phyloP scores from a whole-genome alignment of 768 basidiomycete species.

The Hypholoma sublateritium region DNA sequence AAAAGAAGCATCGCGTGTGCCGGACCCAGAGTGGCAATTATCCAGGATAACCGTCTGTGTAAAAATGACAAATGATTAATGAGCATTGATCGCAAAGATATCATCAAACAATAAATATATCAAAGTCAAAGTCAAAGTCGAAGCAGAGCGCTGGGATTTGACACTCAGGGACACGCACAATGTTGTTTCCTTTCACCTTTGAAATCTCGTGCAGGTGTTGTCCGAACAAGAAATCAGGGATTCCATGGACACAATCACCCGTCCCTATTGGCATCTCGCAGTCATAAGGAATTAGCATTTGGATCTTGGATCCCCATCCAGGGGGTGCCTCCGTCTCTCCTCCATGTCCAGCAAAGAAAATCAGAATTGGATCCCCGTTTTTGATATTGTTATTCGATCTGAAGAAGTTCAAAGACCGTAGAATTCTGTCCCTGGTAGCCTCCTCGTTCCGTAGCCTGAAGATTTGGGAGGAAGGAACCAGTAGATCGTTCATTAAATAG shows the following conservation, averaged over 20 bases:
- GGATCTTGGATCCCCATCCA: not conserved
- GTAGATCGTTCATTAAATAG: not conserved
- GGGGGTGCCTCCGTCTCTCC: not conserved
- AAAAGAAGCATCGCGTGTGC: too few relatives aligned
- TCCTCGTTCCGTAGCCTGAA: not conserved
- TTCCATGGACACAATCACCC: not conserved
- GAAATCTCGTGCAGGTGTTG: not conserved
- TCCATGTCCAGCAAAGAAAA: constrained; percentile 4
- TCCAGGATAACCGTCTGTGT: too few relatives aligned
- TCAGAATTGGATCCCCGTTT: not conserved
- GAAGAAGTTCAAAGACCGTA: not conserved
- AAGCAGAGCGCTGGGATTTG: too few relatives aligned
- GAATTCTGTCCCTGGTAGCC: not conserved
- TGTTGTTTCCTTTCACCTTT: not conserved
- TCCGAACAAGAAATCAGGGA: not conserved
- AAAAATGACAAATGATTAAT: not conserved
- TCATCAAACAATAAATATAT: too few relatives aligned
- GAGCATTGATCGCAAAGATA: not conserved
- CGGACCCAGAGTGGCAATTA: too few relatives aligned
- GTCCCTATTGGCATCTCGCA: not conserved
- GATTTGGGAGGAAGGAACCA: not conserved
- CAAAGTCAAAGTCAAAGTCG: too few relatives aligned
- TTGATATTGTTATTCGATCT: not conserved
- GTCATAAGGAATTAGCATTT: not conserved
- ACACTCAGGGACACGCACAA: not conserved